These are phyloP conservation scores for Tulasnella sp. DNA, from an alignment of 768 basidiomycete genomes.

Conservation along the genomic window DNA sequence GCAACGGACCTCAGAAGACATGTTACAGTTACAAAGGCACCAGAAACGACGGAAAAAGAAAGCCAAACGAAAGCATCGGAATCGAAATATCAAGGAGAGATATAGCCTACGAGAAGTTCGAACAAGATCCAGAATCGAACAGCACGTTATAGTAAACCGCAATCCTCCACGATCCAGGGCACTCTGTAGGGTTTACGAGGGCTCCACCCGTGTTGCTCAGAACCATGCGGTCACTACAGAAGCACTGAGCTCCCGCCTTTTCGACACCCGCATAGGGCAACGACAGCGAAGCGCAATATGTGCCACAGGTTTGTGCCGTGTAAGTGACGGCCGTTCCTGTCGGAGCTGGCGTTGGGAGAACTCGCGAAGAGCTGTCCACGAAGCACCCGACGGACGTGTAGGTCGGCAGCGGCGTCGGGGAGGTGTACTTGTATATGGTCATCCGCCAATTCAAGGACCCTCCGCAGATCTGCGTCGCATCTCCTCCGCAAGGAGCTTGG, in stretches of 20 bases:
- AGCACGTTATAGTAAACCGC: background rate
- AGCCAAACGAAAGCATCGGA: background rate
- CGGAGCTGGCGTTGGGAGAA: background rate
- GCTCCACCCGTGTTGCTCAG: background rate
- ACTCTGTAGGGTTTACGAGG: background rate
- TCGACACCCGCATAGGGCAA: background rate
- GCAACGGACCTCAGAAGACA: background rate
- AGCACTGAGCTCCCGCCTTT: background rate
- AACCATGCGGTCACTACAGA: background rate
- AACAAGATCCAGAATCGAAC: background rate
- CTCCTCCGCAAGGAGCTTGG: slow-evolving; percentile 27
- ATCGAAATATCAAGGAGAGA: background rate
- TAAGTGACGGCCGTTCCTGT: background rate
- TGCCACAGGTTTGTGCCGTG: background rate
- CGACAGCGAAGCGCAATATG: background rate
- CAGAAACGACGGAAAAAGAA: background rate
- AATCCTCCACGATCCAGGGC: background rate
- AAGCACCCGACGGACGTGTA: background rate
- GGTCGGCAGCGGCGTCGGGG: background rate
- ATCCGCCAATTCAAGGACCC: slow-evolving; percentile 12
- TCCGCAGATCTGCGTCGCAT: slow-evolving; percentile 30
- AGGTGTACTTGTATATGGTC: slow-evolving; percentile 14
- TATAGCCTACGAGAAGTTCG: background rate
- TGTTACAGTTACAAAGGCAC: background rate
- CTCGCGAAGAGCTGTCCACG: background rate